Evolutionary conservation across 129 eudicot species (phyloP).

Genomic region (Heracleum sosnowskyi): DNA sequence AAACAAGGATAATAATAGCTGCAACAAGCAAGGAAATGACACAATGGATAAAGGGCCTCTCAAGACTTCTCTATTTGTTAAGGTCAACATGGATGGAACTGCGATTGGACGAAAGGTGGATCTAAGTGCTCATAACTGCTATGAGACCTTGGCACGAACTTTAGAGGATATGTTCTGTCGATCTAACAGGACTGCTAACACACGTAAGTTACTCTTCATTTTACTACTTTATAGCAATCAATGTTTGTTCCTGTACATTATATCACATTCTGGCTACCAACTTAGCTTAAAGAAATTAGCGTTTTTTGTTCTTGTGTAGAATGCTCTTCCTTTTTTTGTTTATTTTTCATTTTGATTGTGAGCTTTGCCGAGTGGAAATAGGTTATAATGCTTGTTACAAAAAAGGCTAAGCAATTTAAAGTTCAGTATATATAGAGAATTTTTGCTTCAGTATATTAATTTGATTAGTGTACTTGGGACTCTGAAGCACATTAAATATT

Average conservation of each 20-base stretch:
- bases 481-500: background rate
- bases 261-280: background rate
- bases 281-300: background rate
- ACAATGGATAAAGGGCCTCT: constrained; percentile 27
- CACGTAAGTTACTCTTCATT: constrained; percentile 39
- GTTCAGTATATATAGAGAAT: no score
- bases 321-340: background rate
- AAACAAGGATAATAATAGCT: constrained; percentile 20
- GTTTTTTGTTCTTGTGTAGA: background rate
- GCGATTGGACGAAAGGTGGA: constrained; percentile 92
- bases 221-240: background rate
- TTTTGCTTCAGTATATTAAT: no score
- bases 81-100: constrained; percentile 92
- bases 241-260: background rate
- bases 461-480: background rate
- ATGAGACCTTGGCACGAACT: constrained; percentile 60
- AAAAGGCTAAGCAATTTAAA: no score
- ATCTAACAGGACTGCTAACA: constrained; percentile 23
- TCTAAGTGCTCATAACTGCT: constrained; percentile 69
- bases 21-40: constrained; percentile 24
- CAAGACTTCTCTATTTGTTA: constrained; percentile 57
- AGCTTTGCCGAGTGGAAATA: background rate
- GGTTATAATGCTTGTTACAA: background rate
- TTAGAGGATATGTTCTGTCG: constrained; percentile 72
- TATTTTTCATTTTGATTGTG: background rate